Evolutionary conservation across 345 rosid species (phyloP).

Genomic region (Lumnitzera littorea): DNA sequence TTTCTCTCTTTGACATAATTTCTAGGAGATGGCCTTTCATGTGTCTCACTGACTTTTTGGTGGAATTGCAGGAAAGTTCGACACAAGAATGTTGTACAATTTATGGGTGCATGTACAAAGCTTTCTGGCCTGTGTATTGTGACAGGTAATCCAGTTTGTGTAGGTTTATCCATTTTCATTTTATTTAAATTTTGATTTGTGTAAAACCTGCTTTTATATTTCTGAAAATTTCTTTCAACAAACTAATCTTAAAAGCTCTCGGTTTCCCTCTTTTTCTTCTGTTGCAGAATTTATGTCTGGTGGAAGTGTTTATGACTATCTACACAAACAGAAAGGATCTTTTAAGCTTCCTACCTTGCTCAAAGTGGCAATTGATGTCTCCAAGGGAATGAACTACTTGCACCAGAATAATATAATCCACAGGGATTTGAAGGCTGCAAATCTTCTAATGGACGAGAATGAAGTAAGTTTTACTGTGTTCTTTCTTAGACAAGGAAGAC

Average conservation of each 20-base stretch:
- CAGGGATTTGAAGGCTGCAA: constrained; percentile 23
- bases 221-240: background rate
- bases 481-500: no score
- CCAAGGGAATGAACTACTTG: constrained; percentile 23
- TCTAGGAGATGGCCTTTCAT: background rate
- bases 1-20: background rate
- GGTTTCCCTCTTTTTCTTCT: background rate
- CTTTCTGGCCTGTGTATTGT: constrained; percentile 19
- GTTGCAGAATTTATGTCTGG: constrained; percentile 22
- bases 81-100: constrained; percentile 24
- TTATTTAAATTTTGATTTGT: background rate
- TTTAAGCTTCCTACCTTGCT: constrained; percentile 17
- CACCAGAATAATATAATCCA: constrained; percentile 24
- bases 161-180: background rate
- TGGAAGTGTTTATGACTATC: constrained; percentile 23
- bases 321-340: constrained; percentile 21
- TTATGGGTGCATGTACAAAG: constrained; percentile 24
- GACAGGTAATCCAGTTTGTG: constrained; percentile 13
- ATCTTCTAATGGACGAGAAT: constrained; percentile 20
- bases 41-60: constrained; percentile 5
- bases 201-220: background rate
- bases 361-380: constrained; percentile 19
- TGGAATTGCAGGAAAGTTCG: constrained; percentile 23
- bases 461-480: constrained; percentile 6
- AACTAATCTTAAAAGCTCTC: background rate